phyloP scores from a whole-genome alignment of 768 basidiomycete genomes.

The Calocybe cyanea region DNA sequence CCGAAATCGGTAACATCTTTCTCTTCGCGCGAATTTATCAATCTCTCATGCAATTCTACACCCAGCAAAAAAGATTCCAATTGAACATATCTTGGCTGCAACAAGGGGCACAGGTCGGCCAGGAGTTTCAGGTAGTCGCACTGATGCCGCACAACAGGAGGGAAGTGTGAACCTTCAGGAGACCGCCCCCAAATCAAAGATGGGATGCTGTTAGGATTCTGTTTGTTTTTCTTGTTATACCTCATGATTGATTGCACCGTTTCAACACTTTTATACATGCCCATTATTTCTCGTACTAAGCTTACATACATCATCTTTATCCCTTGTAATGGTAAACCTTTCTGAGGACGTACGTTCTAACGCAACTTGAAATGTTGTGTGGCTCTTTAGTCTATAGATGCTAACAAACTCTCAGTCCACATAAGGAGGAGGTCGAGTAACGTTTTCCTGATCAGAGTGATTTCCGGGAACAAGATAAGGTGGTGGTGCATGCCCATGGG shows the following conservation, averaged over 20 bases:
- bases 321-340: conserved; percentile 1
- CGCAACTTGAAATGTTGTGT: conserved; percentile 6
- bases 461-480: conserved; percentile 65
- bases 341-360: conserved; percentile 5
- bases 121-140: conserved; percentile 50
- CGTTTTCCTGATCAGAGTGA: conserved; percentile 48
- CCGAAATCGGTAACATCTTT: conserved; percentile 81
- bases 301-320: conserved; percentile 4
- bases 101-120: conserved; percentile 68
- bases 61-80: conserved; percentile 61
- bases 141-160: conserved; percentile 47
- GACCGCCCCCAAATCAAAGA: conserved; percentile 61
- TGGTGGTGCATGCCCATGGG: conserved; percentile 67
- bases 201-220: conserved; percentile 69
- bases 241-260: conserved; percentile 19
- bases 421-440: conserved; percentile 59
- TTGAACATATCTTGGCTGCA: conserved; percentile 90
- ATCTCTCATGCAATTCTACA: neutral
- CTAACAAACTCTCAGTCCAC: conserved; percentile 40
- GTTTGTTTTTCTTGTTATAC: conserved; percentile 15
- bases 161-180: conserved; percentile 70
- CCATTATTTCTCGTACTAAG: conserved; percentile 3
- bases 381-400: neutral
- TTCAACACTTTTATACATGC: conserved; percentile 11
- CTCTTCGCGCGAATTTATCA: neutral